Evolutionary conservation across 2,329 filamentous ascomycete genomes (phyloP), one percentile per base, ranked within the genome.

Genomic region (Zarea fungicola): DNA sequence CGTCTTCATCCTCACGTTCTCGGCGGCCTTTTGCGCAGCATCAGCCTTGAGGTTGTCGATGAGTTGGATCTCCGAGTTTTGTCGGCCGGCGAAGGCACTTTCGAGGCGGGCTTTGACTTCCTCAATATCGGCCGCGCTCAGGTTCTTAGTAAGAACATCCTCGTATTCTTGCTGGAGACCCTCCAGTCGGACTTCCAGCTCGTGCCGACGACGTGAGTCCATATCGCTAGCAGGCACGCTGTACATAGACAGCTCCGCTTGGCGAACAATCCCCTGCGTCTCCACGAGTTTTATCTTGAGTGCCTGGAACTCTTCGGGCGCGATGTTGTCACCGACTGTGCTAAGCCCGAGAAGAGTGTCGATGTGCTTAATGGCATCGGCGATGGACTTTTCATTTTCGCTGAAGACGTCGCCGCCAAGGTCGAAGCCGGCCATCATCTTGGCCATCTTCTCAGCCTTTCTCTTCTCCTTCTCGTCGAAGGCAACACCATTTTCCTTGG

Each of bases 401-500:
- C 90, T 96, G 66, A 97, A 95, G 26, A 95, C 84, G 50, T 96
- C 91, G 42, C 87, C 85, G 37, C 90, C 92, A 28, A 99, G 80
- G 62, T 99, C 92, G 60, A 99, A 97, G 4, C 92, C 90, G 51
- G 93, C 93, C 92, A 99, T 96, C 93, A 99, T 99, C 78, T 96
- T 88, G 36, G 93, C 93, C 93, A 99, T 99, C 71, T 95, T 93
- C 72, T 99, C 93, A 1, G 91, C 89, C 78, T 99, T 99, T 73
- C 90, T 91, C 76, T 90, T 92, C 71, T 97, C 95, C 77, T 99
- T 99, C 70, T 97, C 93, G 59, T 97, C 92, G 18, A 95, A 73
- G 14, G 89, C 85, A 8, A 90, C 90, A 37, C 82, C 90, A 2
- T 87, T 92, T 71, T 97, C 93, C 72, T 93, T 95, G 50, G 92